These are phyloP conservation scores for Euryodendron excelsum DNA, from an alignment of 148 eudicot genomes.

Conservation along the genomic window DNA sequence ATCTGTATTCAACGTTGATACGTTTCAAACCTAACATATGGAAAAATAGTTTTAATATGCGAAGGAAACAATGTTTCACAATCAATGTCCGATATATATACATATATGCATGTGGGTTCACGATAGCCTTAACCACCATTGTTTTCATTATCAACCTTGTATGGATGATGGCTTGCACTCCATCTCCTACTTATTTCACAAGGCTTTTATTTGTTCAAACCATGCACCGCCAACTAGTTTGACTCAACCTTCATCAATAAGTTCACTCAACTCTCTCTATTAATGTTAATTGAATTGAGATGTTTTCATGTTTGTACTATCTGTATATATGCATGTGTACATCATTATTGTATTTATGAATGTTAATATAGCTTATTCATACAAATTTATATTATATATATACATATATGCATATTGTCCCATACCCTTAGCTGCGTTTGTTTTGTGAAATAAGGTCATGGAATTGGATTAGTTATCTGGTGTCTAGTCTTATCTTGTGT, in stretches of 20 bases:
- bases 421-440: too few relatives aligned
- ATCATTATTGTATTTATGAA: too few relatives aligned
- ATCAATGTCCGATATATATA: not conserved
- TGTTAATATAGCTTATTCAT: too few relatives aligned
- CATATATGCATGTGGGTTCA: constrained; percentile 1
- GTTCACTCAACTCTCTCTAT: not conserved
- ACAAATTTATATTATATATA: too few relatives aligned
- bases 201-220: constrained; percentile 2
- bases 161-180: constrained; percentile 7
- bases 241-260: not conserved
- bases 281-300: not conserved
- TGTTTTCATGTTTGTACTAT: not conserved
- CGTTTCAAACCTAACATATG: too few relatives aligned
- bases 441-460: too few relatives aligned
- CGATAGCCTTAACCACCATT: not conserved
- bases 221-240: not conserved
- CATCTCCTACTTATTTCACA: constrained; percentile 18
- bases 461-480: too few relatives aligned
- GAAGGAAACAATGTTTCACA: not conserved
- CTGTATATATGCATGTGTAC: not conserved
- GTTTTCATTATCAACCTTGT: not conserved
- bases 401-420: too few relatives aligned
- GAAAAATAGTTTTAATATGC: not conserved
- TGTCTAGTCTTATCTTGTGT: too few relatives aligned
- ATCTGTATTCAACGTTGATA: too few relatives aligned